phyloP scores from a whole-genome alignment of 306 rosid species.

The Gynostemma pentaphyllum region DNA sequence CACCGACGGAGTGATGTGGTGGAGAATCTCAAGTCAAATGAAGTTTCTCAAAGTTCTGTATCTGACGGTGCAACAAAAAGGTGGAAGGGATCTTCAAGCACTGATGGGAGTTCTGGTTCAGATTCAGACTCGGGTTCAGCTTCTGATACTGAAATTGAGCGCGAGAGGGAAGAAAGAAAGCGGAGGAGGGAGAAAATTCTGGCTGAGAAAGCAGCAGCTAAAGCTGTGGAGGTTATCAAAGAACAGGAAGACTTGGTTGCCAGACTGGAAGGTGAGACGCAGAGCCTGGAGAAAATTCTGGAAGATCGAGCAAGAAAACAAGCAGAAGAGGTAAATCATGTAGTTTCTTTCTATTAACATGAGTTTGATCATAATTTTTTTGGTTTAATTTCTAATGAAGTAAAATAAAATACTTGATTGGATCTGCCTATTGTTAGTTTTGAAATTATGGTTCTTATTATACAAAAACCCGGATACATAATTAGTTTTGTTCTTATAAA shows the following conservation, averaged over 20 bases:
- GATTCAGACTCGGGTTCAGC: slow-evolving; percentile 65
- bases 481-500: background rate
- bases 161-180: slow-evolving; percentile 71
- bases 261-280: slow-evolving; percentile 91
- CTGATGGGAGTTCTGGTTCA: slow-evolving; percentile 57
- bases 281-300: slow-evolving; percentile 85
- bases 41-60: slow-evolving; percentile 36
- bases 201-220: slow-evolving; percentile 84
- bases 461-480: background rate
- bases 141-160: slow-evolving; percentile 78
- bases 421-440: background rate
- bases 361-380: background rate
- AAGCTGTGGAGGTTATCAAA: slow-evolving; percentile 65
- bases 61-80: slow-evolving; percentile 42
- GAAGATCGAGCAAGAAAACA: slow-evolving; percentile 84
- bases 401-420: too few species aligned
- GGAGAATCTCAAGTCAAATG: slow-evolving; percentile 29
- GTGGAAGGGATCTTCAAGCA: slow-evolving; percentile 33
- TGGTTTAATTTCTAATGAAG: too few species aligned
- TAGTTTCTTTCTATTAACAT: background rate
- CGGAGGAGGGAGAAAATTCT: slow-evolving; percentile 57
- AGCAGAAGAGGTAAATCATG: slow-evolving; percentile 62
- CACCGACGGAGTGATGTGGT: slow-evolving; percentile 27
- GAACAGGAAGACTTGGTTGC: slow-evolving; percentile 84
- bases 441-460: background rate